Base-by-base conservation (phyloP, 2,329 filamentous ascomycete species). In the Ceratocystiopsis minuta region DNA sequence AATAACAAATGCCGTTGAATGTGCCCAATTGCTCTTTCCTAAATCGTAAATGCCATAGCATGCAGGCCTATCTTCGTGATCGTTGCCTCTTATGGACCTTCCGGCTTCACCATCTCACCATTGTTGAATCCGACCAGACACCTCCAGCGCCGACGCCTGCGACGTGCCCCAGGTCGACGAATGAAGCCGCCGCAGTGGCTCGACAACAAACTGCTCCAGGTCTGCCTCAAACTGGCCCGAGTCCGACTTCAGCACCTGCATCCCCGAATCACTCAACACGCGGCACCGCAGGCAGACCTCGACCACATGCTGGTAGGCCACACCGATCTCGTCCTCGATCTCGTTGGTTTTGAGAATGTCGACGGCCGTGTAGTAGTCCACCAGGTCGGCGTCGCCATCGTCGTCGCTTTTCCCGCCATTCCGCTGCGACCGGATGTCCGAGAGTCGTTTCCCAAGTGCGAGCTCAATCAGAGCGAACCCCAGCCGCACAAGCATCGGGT, bases 401-500 rank as follows among this genome's bases (percentile, higher is more conserved):
- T 12, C 4, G 3, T 5, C 17, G 16, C 38, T 16, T 33, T 37
- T 45, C 15, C 34, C 42, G 6, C 13, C 2, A 6, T 28, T 28
- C 24, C 11, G 24, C 24, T 28, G 24, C 7, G 24, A 28, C 4
- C 47, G 47, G 4, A 49, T 45, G 31, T 48, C 45, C 1, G 42
- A 35, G 33, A 48, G 36, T 16, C 46, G 39, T 36, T 40, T 40
- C 16, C 46, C 44, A n/a, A 46, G 36, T 0, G 45, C 45, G 33
- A 49, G 39, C 39, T 49, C 47, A 17, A 49, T 48, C 33, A 49
- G 39, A 2, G 44, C 46, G 38, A 49, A 49, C 10, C 47, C 45
- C 4, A 49, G 45, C 32, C 47, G 47, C 13, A 49, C 47, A 1
- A 49, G 43, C 42, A 48, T 46, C n/a, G 47, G 47, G 20, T 49